A percentile compares a stretch with the other conserved stretches of the same genome.
Evolutionary conservation across 2,329 filamentous ascomycete genomes (phyloP).

Genomic region (Huntiella savannae): DNA sequence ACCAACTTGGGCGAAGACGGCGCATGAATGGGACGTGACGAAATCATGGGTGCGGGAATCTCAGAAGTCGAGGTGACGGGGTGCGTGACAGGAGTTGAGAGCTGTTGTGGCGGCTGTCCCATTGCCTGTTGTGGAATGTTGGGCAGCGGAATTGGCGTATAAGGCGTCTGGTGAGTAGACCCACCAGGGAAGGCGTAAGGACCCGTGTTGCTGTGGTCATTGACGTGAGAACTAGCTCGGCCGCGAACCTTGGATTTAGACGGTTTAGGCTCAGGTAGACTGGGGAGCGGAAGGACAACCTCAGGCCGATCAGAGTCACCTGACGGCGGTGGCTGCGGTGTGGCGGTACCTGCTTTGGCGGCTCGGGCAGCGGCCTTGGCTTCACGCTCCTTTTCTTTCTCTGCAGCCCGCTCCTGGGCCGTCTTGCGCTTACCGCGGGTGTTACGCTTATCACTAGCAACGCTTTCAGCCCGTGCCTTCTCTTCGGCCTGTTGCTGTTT

Average conservation of each 20-base stretch:
- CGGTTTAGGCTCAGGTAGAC: constrained; percentile 17
- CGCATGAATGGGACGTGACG: neutral
- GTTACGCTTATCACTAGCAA: constrained; percentile 5
- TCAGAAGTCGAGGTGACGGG: neutral
- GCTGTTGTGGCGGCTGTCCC: constrained; percentile 14
- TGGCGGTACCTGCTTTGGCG: constrained; percentile 23
- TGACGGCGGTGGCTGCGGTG: constrained; percentile 6
- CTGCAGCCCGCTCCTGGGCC: constrained; percentile 25
- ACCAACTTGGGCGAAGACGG: neutral
- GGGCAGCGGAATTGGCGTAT: constrained; percentile 8
- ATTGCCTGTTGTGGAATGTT: constrained; percentile 14
- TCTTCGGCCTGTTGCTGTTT: constrained; percentile 9
- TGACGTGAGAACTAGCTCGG: constrained; percentile 34
- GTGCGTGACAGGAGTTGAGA: neutral
- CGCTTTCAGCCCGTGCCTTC: constrained; percentile 8
- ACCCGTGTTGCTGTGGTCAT: constrained; percentile 19
- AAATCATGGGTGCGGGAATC: constrained; percentile 8
- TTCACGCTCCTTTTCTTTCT: constrained; percentile 26
- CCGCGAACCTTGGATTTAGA: constrained; percentile 28
- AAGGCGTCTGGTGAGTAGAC: neutral
- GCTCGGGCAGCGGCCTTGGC: constrained; percentile 6
- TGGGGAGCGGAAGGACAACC: constrained; percentile 2
- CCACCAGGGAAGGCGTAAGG: constrained; percentile 15
- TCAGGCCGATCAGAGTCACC: neutral
- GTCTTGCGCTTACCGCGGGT: constrained; percentile 9